Base-by-base conservation (phyloP, 2,329 filamentous ascomycete genomes). In the Fusarium pseudograminearum region DNA sequence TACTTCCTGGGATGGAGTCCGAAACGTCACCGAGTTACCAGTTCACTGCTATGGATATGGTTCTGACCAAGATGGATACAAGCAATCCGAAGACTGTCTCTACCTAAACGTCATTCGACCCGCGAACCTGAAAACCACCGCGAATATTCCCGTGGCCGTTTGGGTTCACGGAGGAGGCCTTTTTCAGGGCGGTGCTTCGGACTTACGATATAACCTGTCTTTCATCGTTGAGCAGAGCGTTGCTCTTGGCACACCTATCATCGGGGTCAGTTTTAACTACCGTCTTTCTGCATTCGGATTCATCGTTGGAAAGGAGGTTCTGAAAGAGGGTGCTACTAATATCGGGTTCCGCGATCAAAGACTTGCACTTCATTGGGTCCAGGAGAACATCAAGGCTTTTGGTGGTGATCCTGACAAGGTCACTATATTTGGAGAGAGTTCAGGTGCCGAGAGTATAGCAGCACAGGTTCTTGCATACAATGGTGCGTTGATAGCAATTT, bases 31-130 rank as follows among this genome's bases (percentile, higher is more conserved):
- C 1, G 69, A 79, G 15, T 85, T 86, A 61, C 80, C 81, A 0
- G 76, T 79, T 8, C 79, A 83, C 54, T 87, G 85, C 67, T 79
- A 85, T 36, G 84, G 84, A n/a, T 87, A 86, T 55, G 84, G 84
- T 18, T 47, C 22, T 11, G 75, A 77, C 34, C 70, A 76, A 66
- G 57, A 61, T 14, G 65, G 63, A 9, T 73, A 72, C 28, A 44
- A 54, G 0, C 64, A 70, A 50, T 74, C 80, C 14, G 89, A 90
- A 71, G 85, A 90, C 71, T 91, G 89, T 65, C 80, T 91, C 6
- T 88, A 86, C 45, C 78, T 91, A 64, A 91, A 90, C 69, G 82
- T 91, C 10, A 79, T 91, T 28, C 83, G 88, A 5, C 87, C 87
- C 0, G 77, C 83, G 11, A 83, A 84, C 8, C 78, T 83, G 7